Evolutionary conservation across 2,329 filamentous ascomycete genomes (phyloP), one percentile per base, ranked within the genome.

Genomic region (Sporothrix luriei): DNA sequence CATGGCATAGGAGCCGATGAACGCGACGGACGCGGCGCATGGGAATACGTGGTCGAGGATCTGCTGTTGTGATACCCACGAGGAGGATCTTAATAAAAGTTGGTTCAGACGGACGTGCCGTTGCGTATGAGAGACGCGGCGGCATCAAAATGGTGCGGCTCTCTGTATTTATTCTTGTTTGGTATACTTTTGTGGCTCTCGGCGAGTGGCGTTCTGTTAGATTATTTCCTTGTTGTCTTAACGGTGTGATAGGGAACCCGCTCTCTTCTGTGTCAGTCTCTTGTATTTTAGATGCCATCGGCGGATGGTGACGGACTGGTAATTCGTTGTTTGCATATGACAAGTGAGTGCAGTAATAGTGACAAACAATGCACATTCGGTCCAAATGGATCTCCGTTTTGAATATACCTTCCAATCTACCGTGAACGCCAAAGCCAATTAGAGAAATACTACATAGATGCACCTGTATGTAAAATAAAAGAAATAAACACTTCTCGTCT

Each of bases 1-100:
- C 14, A 73, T 74, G 72, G 75, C 76, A 7, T 77, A 71, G 70
- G 62, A 69, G 55, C 40, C 52, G 1, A 26, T 21, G 26, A 6
- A 10, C 29, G 48, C 29, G 16, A 48, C 2, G 13, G 29, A 16
- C 38, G 11, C 19, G n/a, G 11, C 33, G 16, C 29, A 11, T 4
- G 46, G 16, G 21, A 49, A 24, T 4, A n/a, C 16, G 59, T 5
- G n/a, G 46, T 21, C 24, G 62, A 16, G 9, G 19, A 49, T 10
- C 21, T 3, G 24, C n/a, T 48, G 62, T 46, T 51, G 52, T 59
- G 68, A 69, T 69, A 69, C 68, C 68, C 61, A 66, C 24, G 61
- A 59, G 68, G 21, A 65, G 46, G 62, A 52, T n/a, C n/a, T n/a
- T 5, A 33, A 49, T 10, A 49, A 49, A 49, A 49, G 46, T 4